Conservation (phyloP, 768 basidiomycete genomes). For the Kwoniella mangroviensis region DNA sequence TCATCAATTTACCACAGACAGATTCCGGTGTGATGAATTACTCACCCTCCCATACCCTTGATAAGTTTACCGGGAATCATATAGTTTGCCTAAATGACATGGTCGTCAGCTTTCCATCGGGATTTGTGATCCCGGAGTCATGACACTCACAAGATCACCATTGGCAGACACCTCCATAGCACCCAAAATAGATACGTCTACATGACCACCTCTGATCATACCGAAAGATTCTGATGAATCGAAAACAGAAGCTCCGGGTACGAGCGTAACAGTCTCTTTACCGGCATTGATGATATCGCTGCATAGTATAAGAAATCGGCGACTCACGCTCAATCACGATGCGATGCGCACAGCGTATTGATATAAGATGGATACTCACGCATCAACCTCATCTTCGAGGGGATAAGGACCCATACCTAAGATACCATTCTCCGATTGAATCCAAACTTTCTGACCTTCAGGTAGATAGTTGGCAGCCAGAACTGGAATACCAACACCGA, state of each 20-base stretch:
- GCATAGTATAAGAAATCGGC: not conserved
- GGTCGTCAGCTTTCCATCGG: not conserved
- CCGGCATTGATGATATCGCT: slow-evolving; percentile 57
- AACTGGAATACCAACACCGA: slow-evolving; percentile 60
- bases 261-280: slow-evolving; percentile 69
- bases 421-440: slow-evolving; percentile 60
- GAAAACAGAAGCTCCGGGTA: slow-evolving; percentile 89
- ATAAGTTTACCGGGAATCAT: slow-evolving; percentile 88
- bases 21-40: not conserved
- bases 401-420: slow-evolving; percentile 61
- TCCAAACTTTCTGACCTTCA: slow-evolving; percentile 58
- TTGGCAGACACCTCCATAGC: slow-evolving; percentile 88
- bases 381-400: slow-evolving; percentile 58
- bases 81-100: slow-evolving; percentile 71
- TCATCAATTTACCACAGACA: too few relatives aligned
- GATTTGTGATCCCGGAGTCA: not conserved
- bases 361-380: slow-evolving; percentile 28
- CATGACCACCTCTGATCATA: slow-evolving; percentile 97
- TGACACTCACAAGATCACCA: slow-evolving; percentile 67
- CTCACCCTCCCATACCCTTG: slow-evolving; percentile 67
- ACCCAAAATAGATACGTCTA: slow-evolving; percentile 90
- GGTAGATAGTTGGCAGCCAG: slow-evolving; percentile 57
- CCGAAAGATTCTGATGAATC: slow-evolving; percentile 93
- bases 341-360: too few relatives aligned
- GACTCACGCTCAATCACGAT: too few relatives aligned